Base-by-base conservation (phyloP, 768 basidiomycete species). In the Lactarius vividus region DNA sequence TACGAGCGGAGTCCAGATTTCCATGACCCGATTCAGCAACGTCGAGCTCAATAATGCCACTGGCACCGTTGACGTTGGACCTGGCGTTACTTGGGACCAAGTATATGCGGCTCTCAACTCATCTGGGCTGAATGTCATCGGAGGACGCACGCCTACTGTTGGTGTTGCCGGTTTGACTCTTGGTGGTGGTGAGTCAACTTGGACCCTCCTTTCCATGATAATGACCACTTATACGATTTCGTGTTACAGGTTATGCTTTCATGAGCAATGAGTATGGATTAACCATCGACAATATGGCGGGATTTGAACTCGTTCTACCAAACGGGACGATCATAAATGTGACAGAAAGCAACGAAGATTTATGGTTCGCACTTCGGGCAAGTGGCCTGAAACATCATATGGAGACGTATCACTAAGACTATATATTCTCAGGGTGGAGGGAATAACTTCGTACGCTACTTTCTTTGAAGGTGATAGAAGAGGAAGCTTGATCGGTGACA, bases 241-340 rank as follows among this genome's bases (percentile, higher is more conserved):
- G 16, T 40, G 39, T 40, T 16, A 16, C 39, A 40, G 39, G 39
- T 40, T 40, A 40, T 40, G 6, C 39, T 18, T 40, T 40, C 39
- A 18, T 5, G 16, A 40, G 39, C 39, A 40, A 16, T 16, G 16
- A 40, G 39, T 40, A 40, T 5, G 39, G 16, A 40, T 18, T 40
- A 40, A 40, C 15, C 16, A 16, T 40, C 39, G 78, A 79, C 67
- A 78, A 76, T 59, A 57, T 79, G 31, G 64, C 59, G 16, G 71
- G 61, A 29, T 71, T 68, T 15, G 59, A 75, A 59, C 63, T 78
- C 15, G 75, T 77, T 13, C 59, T 74, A 3, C 76, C 77, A 9
- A 70, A 71, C 53, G 78, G 78, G 28, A 67, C 64, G 54, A 64
- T 64, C 13, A 63, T 15, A 39, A 39, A 39, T 63, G 23, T n/a